Base-by-base conservation (phyloP, 1,284 basidiomycete genomes). In the Ceratobasidium sp. region DNA sequence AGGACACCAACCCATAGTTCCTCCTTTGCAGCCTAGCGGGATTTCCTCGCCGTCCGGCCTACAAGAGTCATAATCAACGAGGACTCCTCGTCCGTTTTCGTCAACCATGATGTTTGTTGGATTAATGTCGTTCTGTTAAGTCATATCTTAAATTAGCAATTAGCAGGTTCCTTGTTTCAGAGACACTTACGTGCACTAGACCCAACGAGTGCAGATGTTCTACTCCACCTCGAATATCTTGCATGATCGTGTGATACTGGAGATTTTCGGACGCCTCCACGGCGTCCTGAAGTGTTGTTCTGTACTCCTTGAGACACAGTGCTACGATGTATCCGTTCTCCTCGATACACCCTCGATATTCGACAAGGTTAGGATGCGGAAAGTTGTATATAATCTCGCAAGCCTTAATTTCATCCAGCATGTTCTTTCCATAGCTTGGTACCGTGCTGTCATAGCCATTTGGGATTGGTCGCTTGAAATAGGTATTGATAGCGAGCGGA, bases 51-150 rank as follows among this genome's bases (percentile, higher is more conserved):
- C 53, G 2, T 57, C 30, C 23, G 34, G 53, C 8, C n/a, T 57
- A 36, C 53, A 57, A n/a, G 53, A 57, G 10, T 57, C 53, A n/a
- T 34, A 57, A 30, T 57, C 53, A 21, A 57, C n/a, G 18, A 57
- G 53, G 18, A 57, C 28, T 9, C 53, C 53, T 36, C 34, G 8
- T 34, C 34, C 34, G 28, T 57, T 32, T 16, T 34, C 26, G 21
- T 57, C 28, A 3, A 57, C 28, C 53, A 57, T 57, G 53, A 57
- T 53, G 28, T 53, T 53, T 3, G 8, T 21, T 6, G 50, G 50
- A 26, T 53, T 53, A 16, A 53, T 53, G 50, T 53, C 50, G 50
- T 53, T 53, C 50, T 53, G 28, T 26, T 23, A 12, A 48, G n/a
- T 6, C 16, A n/a, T 48, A 45, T 45, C 9, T 8, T 45, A 4